Conservation (phyloP, 2,329 filamentous ascomycete genomes). For the Pseudocercospora eumusae region DNA sequence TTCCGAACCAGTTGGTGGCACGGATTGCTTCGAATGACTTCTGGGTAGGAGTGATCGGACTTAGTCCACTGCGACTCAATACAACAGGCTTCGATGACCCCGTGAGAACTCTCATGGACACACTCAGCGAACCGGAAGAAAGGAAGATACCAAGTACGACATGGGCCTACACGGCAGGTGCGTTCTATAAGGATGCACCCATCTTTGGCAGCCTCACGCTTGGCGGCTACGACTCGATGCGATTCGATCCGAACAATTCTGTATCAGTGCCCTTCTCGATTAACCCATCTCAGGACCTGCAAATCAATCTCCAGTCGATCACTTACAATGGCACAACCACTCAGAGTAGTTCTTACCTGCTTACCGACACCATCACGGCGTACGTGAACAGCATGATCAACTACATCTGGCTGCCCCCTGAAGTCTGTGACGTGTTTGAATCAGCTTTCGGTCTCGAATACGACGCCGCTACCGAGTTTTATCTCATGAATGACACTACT, state of each 20-base stretch:
- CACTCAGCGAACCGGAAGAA: constrained; percentile 16
- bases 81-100: constrained; percentile 24
- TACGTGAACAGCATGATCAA: constrained; percentile 46
- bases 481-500: constrained; percentile 44
- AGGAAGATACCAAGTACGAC: constrained; percentile 17
- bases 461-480: constrained; percentile 42
- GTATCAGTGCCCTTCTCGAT: constrained; percentile 36
- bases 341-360: constrained; percentile 28
- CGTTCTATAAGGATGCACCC: constrained; percentile 30
- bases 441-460: constrained; percentile 45
- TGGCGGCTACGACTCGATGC: constrained; percentile 47
- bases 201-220: constrained; percentile 40
- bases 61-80: constrained; percentile 31
- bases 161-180: constrained; percentile 36
- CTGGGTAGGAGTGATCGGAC: constrained; percentile 42
- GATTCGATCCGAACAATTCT: constrained; percentile 37
- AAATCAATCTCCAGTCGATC: constrained; percentile 31
- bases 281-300: constrained; percentile 33
- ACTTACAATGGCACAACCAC: constrained; percentile 25
- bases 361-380: constrained; percentile 23
- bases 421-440: constrained; percentile 46
- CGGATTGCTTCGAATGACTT: constrained; percentile 31
- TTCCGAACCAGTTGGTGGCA: constrained; percentile 39
- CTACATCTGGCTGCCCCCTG: constrained; percentile 45
- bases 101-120: constrained; percentile 27